These are phyloP conservation scores for Solanum pimpinellifolium DNA, from an alignment of 257 asterid genomes.

Conservation along the genomic window DNA sequence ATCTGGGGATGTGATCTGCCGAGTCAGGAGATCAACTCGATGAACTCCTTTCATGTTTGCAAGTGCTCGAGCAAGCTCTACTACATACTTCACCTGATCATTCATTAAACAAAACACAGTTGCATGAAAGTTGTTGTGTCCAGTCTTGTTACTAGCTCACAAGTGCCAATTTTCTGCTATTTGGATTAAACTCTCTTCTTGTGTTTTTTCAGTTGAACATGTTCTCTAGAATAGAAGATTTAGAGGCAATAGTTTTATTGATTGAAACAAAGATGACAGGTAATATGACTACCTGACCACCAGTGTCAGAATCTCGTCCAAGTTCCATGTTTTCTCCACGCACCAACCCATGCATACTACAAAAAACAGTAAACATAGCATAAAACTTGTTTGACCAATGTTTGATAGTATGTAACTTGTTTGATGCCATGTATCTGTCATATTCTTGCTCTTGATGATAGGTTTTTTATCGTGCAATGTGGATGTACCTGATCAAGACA, in stretches of 20 bases:
- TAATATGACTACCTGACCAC: conserved; percentile 44
- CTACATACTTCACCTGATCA: conserved; percentile 49
- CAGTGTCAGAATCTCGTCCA: conserved; percentile 70
- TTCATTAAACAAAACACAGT: background rate
- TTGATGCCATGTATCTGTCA: background rate
- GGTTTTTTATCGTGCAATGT: background rate
- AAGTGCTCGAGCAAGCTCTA: conserved; percentile 59
- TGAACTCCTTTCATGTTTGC: conserved; percentile 44
- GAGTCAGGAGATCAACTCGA: conserved; percentile 59
- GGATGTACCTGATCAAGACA: conserved; percentile 48
- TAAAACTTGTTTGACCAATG: background rate
- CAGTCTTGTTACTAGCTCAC: background rate
- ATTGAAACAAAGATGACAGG: background rate
- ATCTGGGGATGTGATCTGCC: conserved; percentile 48
- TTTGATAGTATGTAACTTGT: background rate
- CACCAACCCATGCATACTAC: conserved; percentile 66
- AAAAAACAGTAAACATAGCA: conserved; percentile 6
- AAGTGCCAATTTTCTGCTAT: background rate
- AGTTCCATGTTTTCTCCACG: conserved; percentile 79
- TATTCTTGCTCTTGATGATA: background rate
- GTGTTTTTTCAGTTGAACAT: background rate
- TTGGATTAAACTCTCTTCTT: background rate
- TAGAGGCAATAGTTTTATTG: background rate
- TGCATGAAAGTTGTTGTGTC: background rate
- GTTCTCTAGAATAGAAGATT: background rate